Base-by-base conservation (phyloP, 2,329 filamentous ascomycete genomes). In the Diaporthe nobilis region DNA sequence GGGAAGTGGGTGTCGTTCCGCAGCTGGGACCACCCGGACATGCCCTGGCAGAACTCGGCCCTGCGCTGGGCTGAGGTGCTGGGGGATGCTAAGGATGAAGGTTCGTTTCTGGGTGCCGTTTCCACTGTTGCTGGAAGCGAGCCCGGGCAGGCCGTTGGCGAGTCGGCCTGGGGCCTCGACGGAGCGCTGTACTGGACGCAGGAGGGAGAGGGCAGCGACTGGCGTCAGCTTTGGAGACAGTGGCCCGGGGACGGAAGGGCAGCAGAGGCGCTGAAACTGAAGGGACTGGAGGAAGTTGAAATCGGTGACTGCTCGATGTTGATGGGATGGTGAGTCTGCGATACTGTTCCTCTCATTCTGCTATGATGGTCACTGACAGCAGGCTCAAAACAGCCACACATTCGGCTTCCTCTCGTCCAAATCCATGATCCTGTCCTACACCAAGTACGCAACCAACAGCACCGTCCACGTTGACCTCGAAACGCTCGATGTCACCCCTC, bases 1-100 rank as follows among this genome's bases (percentile, higher is more conserved):
- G 87, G 88, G 1, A 82, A 80, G 9, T 85, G 84, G 68, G 77
- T 90, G 37, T 84, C 82, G n/a, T 91, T 89, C 89, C 82, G 88
- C 17, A 86, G 90, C 75, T 91, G 89, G 89, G 82, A 87, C 25
- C 88, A 90, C 77, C 89, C 88, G 0, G 84, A 88, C 67, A 85
- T 91, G 82, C 87, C 88, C 0, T 91, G 89, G 82, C 86, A 85
- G 1, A 85, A 85, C 0, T 85, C 85, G 2, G 84, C 86, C 73
- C 79, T 90, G 1, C 85, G 85, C 78, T 78, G 84, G 61, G 88
- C 86, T 0, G 82, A 85, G 10, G 90, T 87, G 8, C 17, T 51
- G 4, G 68, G n/a, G 8, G 37, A 4, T 84, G 63, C 81, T 17
- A 31, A 31, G 1, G 71, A 71, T 1, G 79, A 82, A 58, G 83